Evolutionary conservation across 1,139 yeast species (phyloP).

Genomic region (Saccharomyces pastorianus): DNA sequence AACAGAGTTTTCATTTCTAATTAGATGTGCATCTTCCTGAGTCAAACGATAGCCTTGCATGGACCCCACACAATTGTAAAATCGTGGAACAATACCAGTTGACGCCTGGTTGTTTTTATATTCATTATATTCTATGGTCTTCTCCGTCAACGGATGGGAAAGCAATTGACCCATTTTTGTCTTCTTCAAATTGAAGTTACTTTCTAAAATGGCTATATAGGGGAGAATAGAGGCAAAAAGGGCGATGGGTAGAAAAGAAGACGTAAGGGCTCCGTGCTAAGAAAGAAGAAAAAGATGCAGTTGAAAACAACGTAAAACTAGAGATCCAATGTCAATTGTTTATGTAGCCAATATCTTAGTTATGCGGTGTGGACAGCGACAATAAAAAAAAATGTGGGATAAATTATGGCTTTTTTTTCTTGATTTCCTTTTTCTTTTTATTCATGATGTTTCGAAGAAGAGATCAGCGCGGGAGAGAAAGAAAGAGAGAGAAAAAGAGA

Average conservation of each 20-base stretch:
- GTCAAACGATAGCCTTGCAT: constrained; percentile 74
- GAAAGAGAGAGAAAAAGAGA: not conserved
- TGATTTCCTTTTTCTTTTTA: not conserved
- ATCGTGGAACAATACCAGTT: constrained; percentile 17
- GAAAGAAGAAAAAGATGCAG: not conserved
- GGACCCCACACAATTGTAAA: constrained; percentile 59
- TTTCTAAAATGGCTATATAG: not conserved
- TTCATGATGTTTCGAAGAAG: not conserved
- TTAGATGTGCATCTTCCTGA: constrained; percentile 70
- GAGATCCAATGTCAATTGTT: not conserved
- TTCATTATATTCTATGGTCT: constrained; percentile 42
- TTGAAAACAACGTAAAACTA: not conserved
- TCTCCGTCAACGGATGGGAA: constrained; percentile 70
- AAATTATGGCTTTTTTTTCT: not conserved
- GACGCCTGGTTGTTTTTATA: constrained; percentile 22
- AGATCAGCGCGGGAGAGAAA: not conserved
- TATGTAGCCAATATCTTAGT: not conserved
- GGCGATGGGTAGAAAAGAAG: constrained; percentile 1
- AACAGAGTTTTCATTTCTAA: constrained; percentile 26
- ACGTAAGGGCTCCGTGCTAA: not conserved
- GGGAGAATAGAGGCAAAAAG: not conserved
- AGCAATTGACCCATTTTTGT: constrained; percentile 60
- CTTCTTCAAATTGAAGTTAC: not conserved
- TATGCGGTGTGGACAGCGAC: not conserved
- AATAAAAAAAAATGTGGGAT: not conserved